Evolutionary conservation across 2,329 filamentous ascomycete genomes (phyloP).

Genomic region (Xylaria sp.): DNA sequence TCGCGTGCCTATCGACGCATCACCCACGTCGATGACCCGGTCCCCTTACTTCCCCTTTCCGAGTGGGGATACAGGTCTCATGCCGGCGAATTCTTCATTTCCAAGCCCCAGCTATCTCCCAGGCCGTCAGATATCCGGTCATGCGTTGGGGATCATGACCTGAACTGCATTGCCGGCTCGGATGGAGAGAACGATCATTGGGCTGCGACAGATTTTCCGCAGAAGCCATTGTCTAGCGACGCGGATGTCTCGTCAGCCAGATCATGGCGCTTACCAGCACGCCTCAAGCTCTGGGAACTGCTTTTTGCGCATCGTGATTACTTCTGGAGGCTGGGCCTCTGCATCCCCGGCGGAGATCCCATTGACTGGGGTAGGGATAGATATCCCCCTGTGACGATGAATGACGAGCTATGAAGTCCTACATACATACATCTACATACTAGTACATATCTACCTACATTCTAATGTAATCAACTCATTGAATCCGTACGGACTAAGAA

Average conservation of each 20-base stretch:
- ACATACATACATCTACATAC: neutral
- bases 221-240: constrained; percentile 18
- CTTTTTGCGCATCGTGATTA: constrained; percentile 95
- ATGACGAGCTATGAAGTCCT: constrained; percentile 36
- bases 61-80: constrained; percentile 89
- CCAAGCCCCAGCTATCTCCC: constrained; percentile 64
- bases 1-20: constrained; percentile 61
- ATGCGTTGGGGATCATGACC: constrained; percentile 69
- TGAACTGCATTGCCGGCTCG: constrained; percentile 62
- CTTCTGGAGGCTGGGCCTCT: constrained; percentile 89
- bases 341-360: constrained; percentile 73
- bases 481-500: neutral
- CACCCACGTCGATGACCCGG: constrained; percentile 81
- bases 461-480: constrained; percentile 5
- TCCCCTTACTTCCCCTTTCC: constrained; percentile 75
- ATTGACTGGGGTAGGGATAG: constrained; percentile 57
- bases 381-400: constrained; percentile 37
- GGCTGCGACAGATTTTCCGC: constrained; percentile 20
- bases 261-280: constrained; percentile 54
- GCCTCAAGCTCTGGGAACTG: constrained; percentile 80
- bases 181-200: constrained; percentile 33
- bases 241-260: constrained; percentile 30
- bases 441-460: neutral
- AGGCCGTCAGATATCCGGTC: constrained; percentile 60
- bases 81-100: constrained; percentile 81